Evolutionary conservation across 352 stramenopile genomes (phyloP).

Genomic region (Pythium periplocum): DNA sequence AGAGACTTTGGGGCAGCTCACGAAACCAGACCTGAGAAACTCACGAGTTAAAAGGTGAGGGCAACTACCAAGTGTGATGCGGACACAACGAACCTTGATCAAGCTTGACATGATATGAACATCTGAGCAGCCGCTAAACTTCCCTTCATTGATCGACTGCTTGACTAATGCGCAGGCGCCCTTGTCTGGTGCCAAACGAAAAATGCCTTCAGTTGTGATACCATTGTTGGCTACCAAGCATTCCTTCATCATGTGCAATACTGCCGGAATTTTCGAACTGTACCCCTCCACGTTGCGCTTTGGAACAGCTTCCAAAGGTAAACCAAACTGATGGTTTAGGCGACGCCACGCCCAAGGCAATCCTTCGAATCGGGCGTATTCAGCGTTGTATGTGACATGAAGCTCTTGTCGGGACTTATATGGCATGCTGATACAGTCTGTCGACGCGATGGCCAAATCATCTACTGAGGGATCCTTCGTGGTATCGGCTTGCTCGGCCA

Average conservation of each 20-base stretch:
- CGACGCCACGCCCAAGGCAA: conserved; percentile 54
- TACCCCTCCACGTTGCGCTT: conserved; percentile 60
- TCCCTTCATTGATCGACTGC: conserved; percentile 60
- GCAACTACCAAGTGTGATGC: not conserved
- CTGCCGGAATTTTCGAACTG: conserved; percentile 55
- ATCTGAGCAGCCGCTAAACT: conserved; percentile 51
- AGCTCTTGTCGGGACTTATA: conserved; percentile 64
- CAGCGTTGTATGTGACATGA: conserved; percentile 71
- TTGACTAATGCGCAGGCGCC: conserved; percentile 50
- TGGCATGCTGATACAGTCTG: conserved; percentile 50
- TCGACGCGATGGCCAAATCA: not conserved
- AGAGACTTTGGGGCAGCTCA: conserved; percentile 65
- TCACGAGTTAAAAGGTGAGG: too few relatives aligned
- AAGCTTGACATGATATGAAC: conserved; percentile 78
- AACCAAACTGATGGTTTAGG: conserved; percentile 71
- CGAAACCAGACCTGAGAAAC: conserved; percentile 62
- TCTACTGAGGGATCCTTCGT: too few relatives aligned
- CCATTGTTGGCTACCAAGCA: conserved; percentile 47
- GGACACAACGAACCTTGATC: conserved; percentile 46
- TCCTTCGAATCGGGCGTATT: conserved; percentile 67
- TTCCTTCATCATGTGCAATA: conserved; percentile 74
- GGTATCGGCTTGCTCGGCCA: too few relatives aligned
- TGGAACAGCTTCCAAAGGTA: conserved; percentile 53
- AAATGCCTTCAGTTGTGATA: conserved; percentile 55
- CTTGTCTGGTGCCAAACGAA: conserved; percentile 70